Conservation (phyloP, 805 yeast species). For the Ogataea trehaloabstinens region DNA sequence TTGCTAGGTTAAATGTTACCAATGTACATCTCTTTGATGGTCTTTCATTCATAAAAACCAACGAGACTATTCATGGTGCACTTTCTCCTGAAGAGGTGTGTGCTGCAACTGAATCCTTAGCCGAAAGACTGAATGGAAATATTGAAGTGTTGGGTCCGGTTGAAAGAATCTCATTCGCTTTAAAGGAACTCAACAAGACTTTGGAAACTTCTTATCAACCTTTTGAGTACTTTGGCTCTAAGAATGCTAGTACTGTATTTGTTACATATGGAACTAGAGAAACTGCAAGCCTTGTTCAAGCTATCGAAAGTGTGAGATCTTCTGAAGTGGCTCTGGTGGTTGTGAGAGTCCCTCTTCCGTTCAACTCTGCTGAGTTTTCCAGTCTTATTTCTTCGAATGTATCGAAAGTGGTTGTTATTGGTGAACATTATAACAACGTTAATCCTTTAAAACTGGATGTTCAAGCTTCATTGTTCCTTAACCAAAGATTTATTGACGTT, state of each 20-base stretch:
- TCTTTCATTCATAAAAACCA: conserved; percentile 54
- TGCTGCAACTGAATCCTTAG: conserved; percentile 37
- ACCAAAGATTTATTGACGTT: conserved; percentile 44
- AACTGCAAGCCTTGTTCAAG: conserved; percentile 49
- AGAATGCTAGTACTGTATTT: conserved; percentile 66
- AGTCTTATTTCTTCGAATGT: conserved; percentile 56
- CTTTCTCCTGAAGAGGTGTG: conserved; percentile 43
- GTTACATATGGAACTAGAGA: conserved; percentile 78
- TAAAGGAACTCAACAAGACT: conserved; percentile 49
- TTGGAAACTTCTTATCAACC: conserved; percentile 54
- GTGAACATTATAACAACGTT: conserved; percentile 43
- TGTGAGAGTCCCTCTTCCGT: conserved; percentile 79
- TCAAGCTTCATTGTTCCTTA: conserved; percentile 63
- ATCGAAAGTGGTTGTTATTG: conserved; percentile 63
- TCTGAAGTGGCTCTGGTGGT: conserved; percentile 62
- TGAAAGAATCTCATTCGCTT: conserved; percentile 43
- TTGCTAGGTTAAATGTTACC: conserved; percentile 63
- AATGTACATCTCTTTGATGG: conserved; percentile 82
- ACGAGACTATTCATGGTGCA: conserved; percentile 44
- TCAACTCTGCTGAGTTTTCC: conserved; percentile 61
- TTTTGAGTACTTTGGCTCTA: conserved; percentile 69
- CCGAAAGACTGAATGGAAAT: conserved; percentile 25
- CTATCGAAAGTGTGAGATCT: conserved; percentile 34
- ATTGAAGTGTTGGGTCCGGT: conserved; percentile 24
- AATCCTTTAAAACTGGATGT: conserved; percentile 64